Evolutionary conservation across 2,329 filamentous ascomycete species (phyloP).

Genomic region (Tolypocladium tropicale): DNA sequence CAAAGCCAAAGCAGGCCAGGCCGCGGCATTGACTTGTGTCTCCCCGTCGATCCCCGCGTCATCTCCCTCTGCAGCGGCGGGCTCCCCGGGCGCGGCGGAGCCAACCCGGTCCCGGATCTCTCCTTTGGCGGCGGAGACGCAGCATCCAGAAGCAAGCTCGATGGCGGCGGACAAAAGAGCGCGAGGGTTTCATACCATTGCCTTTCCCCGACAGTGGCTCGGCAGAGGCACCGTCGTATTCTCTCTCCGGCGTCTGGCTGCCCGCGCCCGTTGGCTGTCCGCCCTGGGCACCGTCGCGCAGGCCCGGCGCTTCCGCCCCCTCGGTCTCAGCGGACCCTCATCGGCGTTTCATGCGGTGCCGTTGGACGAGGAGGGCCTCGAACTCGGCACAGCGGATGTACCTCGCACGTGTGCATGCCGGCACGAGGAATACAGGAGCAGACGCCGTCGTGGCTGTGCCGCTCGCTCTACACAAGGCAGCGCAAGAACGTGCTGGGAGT

Average conservation of each 20-base stretch:
- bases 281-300: not conserved
- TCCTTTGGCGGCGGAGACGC: not conserved
- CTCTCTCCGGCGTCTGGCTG: not conserved
- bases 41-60: not conserved
- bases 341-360: slow-evolving; percentile 1
- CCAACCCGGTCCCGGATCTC: too few species aligned
- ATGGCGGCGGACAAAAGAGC: not conserved
- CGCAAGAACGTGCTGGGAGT: not conserved
- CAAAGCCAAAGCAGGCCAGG: not conserved
- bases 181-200: not conserved
- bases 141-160: not conserved
- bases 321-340: not conserved
- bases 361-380: not conserved
- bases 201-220: not conserved
- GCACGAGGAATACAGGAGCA: too few species aligned
- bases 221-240: not conserved
- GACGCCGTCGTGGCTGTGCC: not conserved
- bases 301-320: not conserved
- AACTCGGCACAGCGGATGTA: not conserved
- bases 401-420: not conserved
- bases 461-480: too few species aligned
- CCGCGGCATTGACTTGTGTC: not conserved
- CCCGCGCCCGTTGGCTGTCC: not conserved
- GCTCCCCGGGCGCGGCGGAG: not conserved
- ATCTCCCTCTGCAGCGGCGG: not conserved